A percentile compares a stretch with the other conserved stretches of the same genome.
Evolutionary conservation across 208 protist species (phyloP).

Genomic region (Leishmania aethiopica): DNA sequence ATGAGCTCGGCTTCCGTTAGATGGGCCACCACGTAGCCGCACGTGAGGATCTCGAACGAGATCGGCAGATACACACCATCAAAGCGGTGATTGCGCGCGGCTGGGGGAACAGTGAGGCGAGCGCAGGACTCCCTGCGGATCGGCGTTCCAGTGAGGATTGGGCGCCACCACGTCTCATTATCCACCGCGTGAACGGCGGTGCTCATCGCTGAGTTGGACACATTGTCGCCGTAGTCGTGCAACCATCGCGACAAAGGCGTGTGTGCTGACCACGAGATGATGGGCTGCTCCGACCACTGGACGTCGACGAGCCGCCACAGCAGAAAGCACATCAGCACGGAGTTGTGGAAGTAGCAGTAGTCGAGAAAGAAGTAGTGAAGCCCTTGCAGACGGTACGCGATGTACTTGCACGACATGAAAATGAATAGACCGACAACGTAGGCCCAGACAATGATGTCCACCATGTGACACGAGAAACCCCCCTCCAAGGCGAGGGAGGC

Average conservation of each 20-base stretch:
- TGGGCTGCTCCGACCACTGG: slow-evolving; percentile 53
- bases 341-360: slow-evolving; percentile 82
- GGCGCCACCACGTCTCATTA: slow-evolving; percentile 18
- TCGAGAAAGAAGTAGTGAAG: slow-evolving; percentile 79
- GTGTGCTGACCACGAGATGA: slow-evolving; percentile 42
- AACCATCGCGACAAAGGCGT: slow-evolving; percentile 27
- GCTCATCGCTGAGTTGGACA: not conserved
- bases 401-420: slow-evolving; percentile 68
- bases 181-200: not conserved
- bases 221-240: not conserved
- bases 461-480: slow-evolving; percentile 60
- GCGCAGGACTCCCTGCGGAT: slow-evolving; percentile 17
- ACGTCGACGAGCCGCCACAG: slow-evolving; percentile 55
- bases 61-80: slow-evolving; percentile 56
- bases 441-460: slow-evolving; percentile 66
- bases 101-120: slow-evolving; percentile 22
- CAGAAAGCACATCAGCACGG: slow-evolving; percentile 54
- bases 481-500: slow-evolving; percentile 32
- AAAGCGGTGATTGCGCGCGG: slow-evolving; percentile 21
- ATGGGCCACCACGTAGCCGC: slow-evolving; percentile 43
- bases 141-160: slow-evolving; percentile 26
- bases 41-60: slow-evolving; percentile 46
- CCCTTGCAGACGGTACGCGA: slow-evolving; percentile 51
- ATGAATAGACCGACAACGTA: slow-evolving; percentile 54
- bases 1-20: slow-evolving; percentile 46